A percentile compares a stretch with the other conserved stretches of the same genome.
phyloP scores from a whole-genome alignment of 1,139 yeast genomes.

The Saccharomyces hybrid region DNA sequence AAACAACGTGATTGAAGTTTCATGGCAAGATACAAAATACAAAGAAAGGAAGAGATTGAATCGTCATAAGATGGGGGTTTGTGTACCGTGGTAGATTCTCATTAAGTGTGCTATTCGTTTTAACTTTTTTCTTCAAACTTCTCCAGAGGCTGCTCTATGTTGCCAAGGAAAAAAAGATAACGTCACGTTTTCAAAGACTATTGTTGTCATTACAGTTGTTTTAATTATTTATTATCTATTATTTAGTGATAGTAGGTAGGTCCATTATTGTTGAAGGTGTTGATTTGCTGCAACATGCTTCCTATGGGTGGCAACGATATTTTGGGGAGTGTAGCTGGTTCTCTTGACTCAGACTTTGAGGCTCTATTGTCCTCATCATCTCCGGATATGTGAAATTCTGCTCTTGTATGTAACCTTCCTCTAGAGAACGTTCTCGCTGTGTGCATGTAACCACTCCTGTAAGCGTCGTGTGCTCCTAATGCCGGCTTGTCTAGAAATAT shows the following conservation, averaged over 20 bases:
- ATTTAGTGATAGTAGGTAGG: neutral
- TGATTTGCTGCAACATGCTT: neutral
- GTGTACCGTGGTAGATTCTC: neutral
- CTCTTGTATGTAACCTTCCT: constrained; percentile 3
- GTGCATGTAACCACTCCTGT: neutral
- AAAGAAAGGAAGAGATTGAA: neutral
- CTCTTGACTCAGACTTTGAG: neutral
- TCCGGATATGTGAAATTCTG: constrained; percentile 10
- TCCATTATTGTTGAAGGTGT: neutral
- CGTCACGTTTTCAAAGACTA: neutral
- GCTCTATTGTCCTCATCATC: constrained; percentile 10
- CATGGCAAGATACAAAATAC: neutral
- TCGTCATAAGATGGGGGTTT: neutral
- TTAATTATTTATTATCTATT: neutral
- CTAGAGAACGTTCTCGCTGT: neutral
- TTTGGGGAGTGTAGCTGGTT: neutral
- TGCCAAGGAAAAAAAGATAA: neutral
- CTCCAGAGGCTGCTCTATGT: neutral
- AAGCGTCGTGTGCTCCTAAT: neutral
- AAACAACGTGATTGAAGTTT: neutral
- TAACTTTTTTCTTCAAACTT: neutral
- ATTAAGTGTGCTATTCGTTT: neutral
- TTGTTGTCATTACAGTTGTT: neutral
- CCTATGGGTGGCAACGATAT: constrained; percentile 1
- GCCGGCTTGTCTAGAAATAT: neutral